Conservation (phyloP, 108 stramenopile species). For the Skeletonema potamos region DNA sequence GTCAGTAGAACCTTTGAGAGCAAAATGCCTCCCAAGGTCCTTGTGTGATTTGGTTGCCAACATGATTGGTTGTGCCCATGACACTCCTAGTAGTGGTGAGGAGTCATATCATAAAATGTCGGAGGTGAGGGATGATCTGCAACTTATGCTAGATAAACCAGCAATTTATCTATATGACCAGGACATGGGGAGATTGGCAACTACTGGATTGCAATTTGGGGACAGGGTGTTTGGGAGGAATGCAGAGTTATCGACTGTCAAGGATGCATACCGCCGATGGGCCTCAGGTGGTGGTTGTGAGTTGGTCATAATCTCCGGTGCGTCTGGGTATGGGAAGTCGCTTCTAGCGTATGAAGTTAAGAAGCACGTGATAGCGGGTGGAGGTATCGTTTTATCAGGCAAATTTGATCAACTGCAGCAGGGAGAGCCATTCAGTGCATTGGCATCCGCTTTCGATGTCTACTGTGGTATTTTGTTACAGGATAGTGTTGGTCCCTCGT, state of each 20-base stretch:
- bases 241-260: background rate
- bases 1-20: conserved; percentile 3
- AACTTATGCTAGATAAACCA: conserved; percentile 13
- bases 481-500: no score
- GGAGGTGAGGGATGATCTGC: conserved; percentile 3
- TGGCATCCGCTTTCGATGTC: background rate
- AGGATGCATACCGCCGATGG: background rate
- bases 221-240: background rate
- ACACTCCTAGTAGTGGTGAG: background rate
- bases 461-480: background rate
- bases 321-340: background rate
- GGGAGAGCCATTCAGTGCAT: background rate
- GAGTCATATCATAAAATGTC: conserved; percentile 5
- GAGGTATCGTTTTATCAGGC: background rate
- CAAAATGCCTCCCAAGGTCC: conserved; percentile 7
- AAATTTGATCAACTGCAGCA: background rate
- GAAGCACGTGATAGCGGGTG: background rate
- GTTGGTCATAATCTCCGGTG: background rate
- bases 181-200: conserved; percentile 8
- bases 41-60: conserved; percentile 20
- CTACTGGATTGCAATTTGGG: background rate
- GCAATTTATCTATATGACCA: background rate
- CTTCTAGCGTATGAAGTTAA: background rate
- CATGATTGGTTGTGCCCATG: no score
- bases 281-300: background rate